phyloP scores from a whole-genome alignment of 106 monocot genomes.

The Narthecium ossifragum region DNA sequence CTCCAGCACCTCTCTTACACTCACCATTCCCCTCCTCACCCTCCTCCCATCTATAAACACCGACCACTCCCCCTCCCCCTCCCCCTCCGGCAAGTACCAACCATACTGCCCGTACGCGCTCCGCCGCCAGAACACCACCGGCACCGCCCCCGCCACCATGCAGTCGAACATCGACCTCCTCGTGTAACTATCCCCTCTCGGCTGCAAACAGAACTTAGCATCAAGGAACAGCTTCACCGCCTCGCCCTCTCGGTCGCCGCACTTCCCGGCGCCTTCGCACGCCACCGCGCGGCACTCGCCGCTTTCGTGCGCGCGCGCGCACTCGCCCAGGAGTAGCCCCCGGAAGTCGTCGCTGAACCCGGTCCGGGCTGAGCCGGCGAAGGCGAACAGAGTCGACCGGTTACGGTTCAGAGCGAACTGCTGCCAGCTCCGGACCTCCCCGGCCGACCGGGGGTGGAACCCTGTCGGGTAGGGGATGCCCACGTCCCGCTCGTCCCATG shows the following conservation, averaged over 20 bases:
- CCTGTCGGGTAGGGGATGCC: conserved; percentile 87
- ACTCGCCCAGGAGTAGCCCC: conserved; percentile 33
- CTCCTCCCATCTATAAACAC: conserved; percentile 67
- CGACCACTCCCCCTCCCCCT: conserved; percentile 44
- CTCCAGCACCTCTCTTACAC: conserved; percentile 38
- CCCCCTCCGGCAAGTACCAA: conserved; percentile 51
- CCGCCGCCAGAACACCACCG: conserved; percentile 80
- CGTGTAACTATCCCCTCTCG: conserved; percentile 83
- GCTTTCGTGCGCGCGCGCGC: conserved; percentile 21
- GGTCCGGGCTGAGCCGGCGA: conserved; percentile 59
- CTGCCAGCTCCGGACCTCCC: conserved; percentile 58
- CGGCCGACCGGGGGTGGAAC: conserved; percentile 60
- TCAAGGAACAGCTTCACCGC: conserved; percentile 58
- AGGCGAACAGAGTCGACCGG: conserved; percentile 47
- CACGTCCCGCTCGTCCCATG: conserved; percentile 69
- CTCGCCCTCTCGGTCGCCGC: conserved; percentile 36
- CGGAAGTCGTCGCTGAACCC: conserved; percentile 60
- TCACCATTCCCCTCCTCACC: conserved; percentile 56
- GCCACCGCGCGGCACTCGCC: conserved; percentile 45
- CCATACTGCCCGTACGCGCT: conserved; percentile 71
- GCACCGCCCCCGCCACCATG: conserved; percentile 87
- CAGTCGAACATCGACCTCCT: conserved; percentile 88
- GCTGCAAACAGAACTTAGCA: conserved; percentile 81
- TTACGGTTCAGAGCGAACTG: conserved; percentile 28
- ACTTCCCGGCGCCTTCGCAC: conserved; percentile 31